phyloP scores from a whole-genome alignment of 139 green algal genomes.

The Tetradesmus lagerheimii region DNA sequence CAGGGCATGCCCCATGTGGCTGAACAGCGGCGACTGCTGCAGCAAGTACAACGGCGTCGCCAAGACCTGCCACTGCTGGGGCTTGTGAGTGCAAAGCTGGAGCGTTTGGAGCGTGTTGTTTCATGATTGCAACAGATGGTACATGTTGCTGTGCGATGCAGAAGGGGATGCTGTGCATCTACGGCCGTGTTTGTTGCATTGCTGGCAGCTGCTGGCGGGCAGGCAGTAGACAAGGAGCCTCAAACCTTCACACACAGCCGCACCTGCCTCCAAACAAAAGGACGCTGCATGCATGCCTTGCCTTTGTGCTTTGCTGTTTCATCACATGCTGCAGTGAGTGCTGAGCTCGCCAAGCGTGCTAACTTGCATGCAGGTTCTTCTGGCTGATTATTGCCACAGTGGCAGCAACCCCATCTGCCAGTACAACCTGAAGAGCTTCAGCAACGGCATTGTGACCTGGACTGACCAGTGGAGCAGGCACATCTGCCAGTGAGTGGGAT shows the following conservation, averaged over 20 bases:
- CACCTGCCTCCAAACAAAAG: too few species aligned
- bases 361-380: neutral
- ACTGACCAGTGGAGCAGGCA: neutral
- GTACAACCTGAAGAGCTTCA: neutral
- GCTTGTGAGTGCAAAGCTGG: constrained; percentile 10
- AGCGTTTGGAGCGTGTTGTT: neutral
- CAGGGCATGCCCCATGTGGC: neutral
- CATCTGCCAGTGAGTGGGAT: neutral
- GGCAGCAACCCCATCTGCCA: constrained; percentile 8
- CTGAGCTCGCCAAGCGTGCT: neutral
- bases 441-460: neutral
- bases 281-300: too few species aligned
- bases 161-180: too few species aligned
- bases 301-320: too few species aligned
- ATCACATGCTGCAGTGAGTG: too few species aligned
- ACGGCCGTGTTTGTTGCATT: too few species aligned
- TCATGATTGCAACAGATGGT: too few species aligned
- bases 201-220: too few species aligned
- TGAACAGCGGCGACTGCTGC: neutral
- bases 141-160: too few species aligned
- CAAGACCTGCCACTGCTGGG: constrained; percentile 6
- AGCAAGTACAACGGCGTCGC: neutral
- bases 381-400: neutral
- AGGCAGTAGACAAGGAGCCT: too few species aligned
- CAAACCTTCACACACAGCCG: too few species aligned